Percentiles rank a stretch among this genome's conserved stretches.
These are phyloP conservation scores for Schizonepeta tenuifolia DNA, from an alignment of 257 asterid genomes.

Conservation along the genomic window DNA sequence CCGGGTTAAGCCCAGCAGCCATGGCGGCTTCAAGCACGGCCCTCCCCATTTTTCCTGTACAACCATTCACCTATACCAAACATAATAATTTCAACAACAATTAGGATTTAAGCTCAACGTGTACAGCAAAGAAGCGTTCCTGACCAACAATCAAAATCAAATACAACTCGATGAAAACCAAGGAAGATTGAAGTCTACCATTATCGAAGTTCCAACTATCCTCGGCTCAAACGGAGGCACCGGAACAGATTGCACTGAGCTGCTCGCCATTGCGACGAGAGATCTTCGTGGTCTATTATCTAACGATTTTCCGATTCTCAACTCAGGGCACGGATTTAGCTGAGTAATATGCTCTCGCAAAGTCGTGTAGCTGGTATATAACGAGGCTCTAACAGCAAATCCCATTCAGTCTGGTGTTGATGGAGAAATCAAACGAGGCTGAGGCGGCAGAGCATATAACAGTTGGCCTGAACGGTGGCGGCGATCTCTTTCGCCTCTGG, in stretches of 20 bases:
- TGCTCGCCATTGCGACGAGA: constrained; percentile 39
- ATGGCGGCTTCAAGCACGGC: constrained; percentile 92
- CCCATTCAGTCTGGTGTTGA: constrained; percentile 34
- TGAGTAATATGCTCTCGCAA: constrained; percentile 32
- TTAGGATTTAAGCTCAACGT: background rate
- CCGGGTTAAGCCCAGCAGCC: constrained; percentile 79
- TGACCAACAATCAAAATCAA: background rate
- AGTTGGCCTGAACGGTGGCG: too few species aligned
- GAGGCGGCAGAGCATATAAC: too few species aligned
- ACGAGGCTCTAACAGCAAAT: constrained; percentile 41
- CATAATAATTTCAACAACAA: constrained; percentile 19
- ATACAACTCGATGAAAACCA: background rate
- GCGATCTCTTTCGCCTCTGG: too few species aligned
- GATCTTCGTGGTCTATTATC: constrained; percentile 29
- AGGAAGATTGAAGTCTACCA: constrained; percentile 42
- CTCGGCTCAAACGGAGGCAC: constrained; percentile 25
- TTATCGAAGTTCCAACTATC: constrained; percentile 46
- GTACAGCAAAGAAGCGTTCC: constrained; percentile 13
- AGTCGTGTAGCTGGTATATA: constrained; percentile 20
- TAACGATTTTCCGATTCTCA: constrained; percentile 14
- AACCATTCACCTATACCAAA: constrained; percentile 74
- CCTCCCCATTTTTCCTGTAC: constrained; percentile 95
- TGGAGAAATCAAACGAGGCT: too few species aligned
- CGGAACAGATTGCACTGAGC: constrained; percentile 33
- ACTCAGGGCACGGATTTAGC: constrained; percentile 29